These are phyloP conservation scores for Rhododendron henanense DNA, from an alignment of 148 eudicot species.

Conservation along the genomic window DNA sequence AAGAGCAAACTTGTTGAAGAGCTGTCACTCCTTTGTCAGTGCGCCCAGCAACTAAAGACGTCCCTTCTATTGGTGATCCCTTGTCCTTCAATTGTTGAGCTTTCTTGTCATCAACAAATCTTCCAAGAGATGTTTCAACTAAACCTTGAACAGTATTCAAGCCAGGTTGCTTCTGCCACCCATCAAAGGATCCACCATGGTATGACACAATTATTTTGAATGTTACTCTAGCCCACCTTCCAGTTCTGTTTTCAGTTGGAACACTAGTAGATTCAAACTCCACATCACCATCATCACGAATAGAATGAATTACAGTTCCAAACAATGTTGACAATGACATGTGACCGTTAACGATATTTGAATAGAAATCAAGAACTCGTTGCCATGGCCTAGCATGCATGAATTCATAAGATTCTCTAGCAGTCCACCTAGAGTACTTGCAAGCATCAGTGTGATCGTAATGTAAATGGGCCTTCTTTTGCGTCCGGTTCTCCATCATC, in stretches of 20 bases:
- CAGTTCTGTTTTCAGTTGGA: constrained; percentile 38
- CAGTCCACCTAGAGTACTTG: constrained; percentile 63
- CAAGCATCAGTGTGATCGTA: constrained; percentile 64
- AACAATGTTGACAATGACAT: constrained; percentile 47
- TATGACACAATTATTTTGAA: constrained; percentile 83
- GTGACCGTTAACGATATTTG: constrained; percentile 46
- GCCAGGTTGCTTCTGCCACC: constrained; percentile 99
- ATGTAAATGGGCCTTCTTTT: constrained; percentile 29
- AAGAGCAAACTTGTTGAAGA: constrained; percentile 87
- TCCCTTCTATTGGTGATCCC: constrained; percentile 78
- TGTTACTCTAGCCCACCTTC: constrained; percentile 85
- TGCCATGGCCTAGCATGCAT: constrained; percentile 83
- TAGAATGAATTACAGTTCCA: constrained; percentile 22
- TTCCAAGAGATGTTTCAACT: constrained; percentile 70
- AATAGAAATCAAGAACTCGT: constrained; percentile 55
- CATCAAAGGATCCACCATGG: constrained; percentile 81
- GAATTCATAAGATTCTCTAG: constrained; percentile 74
- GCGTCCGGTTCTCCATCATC: constrained; percentile 15
- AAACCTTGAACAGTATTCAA: constrained; percentile 78
- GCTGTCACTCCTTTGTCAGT: constrained; percentile 98
- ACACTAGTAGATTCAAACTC: constrained; percentile 28
- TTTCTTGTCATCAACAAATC: constrained; percentile 86
- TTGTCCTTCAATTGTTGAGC: constrained; percentile 57
- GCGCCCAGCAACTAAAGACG: constrained; percentile 81
- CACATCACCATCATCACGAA: constrained; percentile 28